phyloP scores from a whole-genome alignment of 192 early-diverging fungal species.

The Phlyctochytrium bullatum region DNA sequence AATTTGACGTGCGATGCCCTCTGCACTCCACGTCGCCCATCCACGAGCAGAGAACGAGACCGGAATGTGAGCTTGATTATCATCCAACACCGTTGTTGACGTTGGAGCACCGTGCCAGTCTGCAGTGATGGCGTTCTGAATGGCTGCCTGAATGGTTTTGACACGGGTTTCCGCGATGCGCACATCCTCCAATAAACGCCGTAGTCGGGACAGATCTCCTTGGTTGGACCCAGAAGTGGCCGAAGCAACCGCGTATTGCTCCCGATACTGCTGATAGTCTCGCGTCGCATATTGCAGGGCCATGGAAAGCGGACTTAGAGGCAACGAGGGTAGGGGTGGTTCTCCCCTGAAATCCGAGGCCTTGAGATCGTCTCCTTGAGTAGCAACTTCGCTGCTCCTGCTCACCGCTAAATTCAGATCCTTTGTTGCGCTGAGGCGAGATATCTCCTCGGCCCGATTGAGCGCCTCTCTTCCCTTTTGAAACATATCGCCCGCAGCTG shows the following conservation, averaged over 20 bases:
- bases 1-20: not conserved
- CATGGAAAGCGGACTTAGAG: not conserved
- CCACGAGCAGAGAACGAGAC: not conserved
- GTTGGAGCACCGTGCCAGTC: not conserved
- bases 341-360: not conserved
- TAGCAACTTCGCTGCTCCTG: not conserved
- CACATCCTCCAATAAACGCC: not conserved
- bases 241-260: not conserved
- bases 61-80: not conserved
- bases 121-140: not conserved
- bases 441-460: not conserved
- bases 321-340: not conserved
- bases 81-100: not conserved
- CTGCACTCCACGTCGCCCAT: not conserved
- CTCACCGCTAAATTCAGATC: not conserved
- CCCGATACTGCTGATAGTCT: not conserved
- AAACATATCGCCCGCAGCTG: not conserved
- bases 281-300: not conserved
- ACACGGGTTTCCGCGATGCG: not conserved
- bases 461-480: not conserved
- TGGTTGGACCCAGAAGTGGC: not conserved
- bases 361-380: too few relatives aligned
- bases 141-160: not conserved
- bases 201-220: not conserved
- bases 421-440: not conserved